Base-by-base conservation (phyloP, 2,329 filamentous ascomycete genomes). In the Xylariaceae sp. region DNA sequence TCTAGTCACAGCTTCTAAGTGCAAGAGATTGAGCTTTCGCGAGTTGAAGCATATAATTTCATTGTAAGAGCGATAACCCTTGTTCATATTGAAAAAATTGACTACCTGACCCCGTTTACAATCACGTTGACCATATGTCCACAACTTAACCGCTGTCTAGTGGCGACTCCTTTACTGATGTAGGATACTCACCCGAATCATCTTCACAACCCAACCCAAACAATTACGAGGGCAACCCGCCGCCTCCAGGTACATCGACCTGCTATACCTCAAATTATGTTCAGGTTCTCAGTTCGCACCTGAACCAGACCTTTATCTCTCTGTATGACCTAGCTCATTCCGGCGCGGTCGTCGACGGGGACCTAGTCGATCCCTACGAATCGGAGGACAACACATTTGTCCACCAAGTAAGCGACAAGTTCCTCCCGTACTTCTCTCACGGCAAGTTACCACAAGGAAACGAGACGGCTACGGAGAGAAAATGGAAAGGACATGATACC, bases 311-410 rank as follows among this genome's bases (percentile, higher is more conserved):
- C 0, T 62, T 60, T 34, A 51, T 60, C 23, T 53, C 51, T 6
- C n/a, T 62, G 9, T 62, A 60, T 34, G 57, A 62, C 13, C 47
- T 60, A 3, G 60, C 60, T n/a, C 54, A 62, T 50, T 62, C 60
- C 6, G 61, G 61, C 13, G 61, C 61, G 1, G 58, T 62, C 4
- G 61, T 62, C n/a, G 58, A 62, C 45, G 58, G 61, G 9, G 23
- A 55, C 42, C 23, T 60, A 10, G 61, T 62, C 37, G 18, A 44
- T 23, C 58, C 61, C 2, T 62, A 62, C 9, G 58, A 62, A 49
- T 55, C 42, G 2, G 58, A 49, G n/a, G 53, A 62, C 35, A 62
- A 62, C 35, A 62, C 61, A 2, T 62, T 62, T n/a, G 58, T 60
- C 8, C 52, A 60, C 4, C 61, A 62, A 15, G 58, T 62, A 1